Evolutionary conservation across 1,284 basidiomycete species (phyloP).

Genomic region (Pisolithus thermaeus): DNA sequence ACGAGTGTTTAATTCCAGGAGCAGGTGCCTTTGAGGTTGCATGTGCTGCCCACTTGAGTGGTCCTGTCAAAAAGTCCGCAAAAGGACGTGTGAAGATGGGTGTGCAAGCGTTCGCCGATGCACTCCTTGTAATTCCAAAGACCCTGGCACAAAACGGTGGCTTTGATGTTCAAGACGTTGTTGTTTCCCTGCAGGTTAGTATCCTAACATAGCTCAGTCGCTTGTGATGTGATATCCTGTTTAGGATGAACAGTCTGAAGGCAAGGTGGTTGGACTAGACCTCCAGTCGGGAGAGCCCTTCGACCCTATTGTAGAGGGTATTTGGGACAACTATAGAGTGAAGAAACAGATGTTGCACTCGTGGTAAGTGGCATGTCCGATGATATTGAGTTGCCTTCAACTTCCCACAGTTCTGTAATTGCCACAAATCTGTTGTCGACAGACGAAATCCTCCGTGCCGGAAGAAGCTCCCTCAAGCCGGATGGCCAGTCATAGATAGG

Average conservation of each 20-base stretch:
- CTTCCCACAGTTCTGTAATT: conserved; percentile 79
- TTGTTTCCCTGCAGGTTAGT: conserved; percentile 82
- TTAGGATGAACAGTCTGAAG: conserved; percentile 90
- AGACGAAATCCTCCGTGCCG: conserved; percentile 93
- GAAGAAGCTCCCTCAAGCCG: conserved; percentile 82
- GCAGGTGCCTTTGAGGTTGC: conserved; percentile 97
- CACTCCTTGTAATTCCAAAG: conserved; percentile 92
- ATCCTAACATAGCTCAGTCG: conserved; percentile 7
- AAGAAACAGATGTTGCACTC: conserved; percentile 99
- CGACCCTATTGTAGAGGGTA: conserved; percentile 91
- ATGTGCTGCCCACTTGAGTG: conserved; percentile 80
- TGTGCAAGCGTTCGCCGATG: conserved; percentile 96
- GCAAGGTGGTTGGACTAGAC: conserved; percentile 87
- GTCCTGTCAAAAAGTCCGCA: conserved; percentile 77
- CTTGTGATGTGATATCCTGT: conserved; percentile 10
- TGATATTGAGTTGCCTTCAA: conserved; percentile 15
- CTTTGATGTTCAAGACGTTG: conserved; percentile 94
- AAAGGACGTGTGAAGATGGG: conserved; percentile 98
- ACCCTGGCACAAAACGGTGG: conserved; percentile 96
- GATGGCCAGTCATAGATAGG: conserved; percentile 58
- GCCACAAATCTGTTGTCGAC: conserved; percentile 94
- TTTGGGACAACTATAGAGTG: conserved; percentile 99
- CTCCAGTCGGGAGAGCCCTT: conserved; percentile 93
- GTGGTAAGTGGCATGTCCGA: conserved; percentile 50
- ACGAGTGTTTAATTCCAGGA: conserved; percentile 84